Evolutionary conservation across 306 rosid species (phyloP), one percentile per base, ranked within the genome.

Genomic region (Cucurbita argyrosperma): DNA sequence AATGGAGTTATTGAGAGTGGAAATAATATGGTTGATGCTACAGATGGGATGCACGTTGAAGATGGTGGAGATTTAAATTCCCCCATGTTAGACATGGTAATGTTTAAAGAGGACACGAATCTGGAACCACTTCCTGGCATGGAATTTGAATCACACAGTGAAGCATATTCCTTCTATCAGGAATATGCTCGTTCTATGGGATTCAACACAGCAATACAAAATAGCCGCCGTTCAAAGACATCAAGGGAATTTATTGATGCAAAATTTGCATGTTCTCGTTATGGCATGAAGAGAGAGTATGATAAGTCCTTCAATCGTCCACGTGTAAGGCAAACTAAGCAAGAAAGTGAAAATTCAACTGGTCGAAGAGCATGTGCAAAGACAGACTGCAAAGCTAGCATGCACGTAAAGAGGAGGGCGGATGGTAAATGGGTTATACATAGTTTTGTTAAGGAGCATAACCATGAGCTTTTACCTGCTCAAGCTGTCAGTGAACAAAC

Each of bases 401-500:
- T 94, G 99, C 99, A 94, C 82, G 99, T 94, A 76, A 94, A 94
- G 90, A 88, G 99, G 85, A 89, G 92, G 81, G 55, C 86, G 11
- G 99, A 94, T 88, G 99, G 99, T 61, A 91, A 91, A 81, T 94
- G 99, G 99, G 95, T 94, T 39, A 94, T 94, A 80, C 97, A 91
- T 81, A 94, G 86, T 80, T 94, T 94, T 82, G 87, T 94, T 79
- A 94, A 89, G 89, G 95, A 88, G 83, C 99, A 94, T 83, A 94
- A 94, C 82, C 99, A 94, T 18, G 99, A 87, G 74, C 90, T 94
- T 74, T 81, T 94, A 84, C 99, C 99, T n/a, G 99, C 97, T 43
- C 97, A 94, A 83, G 99, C 99, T 47, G 95, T 94, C 43, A 94
- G 99, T 85, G 99, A 91, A 80, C 97, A 91, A 86, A 91, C 99